Conservation (phyloP, 2,329 filamentous ascomycete species). For the Coniochaeta prunicola region DNA sequence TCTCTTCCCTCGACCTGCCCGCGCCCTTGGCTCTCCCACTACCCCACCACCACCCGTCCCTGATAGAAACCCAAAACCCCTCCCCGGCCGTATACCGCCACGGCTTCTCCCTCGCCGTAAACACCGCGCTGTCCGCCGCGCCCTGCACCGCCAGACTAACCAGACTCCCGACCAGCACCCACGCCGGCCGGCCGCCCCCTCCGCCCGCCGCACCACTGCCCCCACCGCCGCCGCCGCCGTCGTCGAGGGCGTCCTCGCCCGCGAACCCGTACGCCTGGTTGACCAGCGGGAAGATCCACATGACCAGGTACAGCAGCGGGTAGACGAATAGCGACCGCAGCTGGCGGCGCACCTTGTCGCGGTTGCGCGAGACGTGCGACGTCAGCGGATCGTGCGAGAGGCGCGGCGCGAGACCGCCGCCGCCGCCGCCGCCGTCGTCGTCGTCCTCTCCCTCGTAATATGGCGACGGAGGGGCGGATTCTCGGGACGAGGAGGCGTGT, state of each 20-base stretch:
- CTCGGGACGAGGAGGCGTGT: background rate
- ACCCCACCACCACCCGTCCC: constrained; percentile 12
- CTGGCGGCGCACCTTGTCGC: constrained; percentile 57
- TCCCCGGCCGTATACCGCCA: constrained; percentile 48
- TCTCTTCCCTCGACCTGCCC: constrained; percentile 46
- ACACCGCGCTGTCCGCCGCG: constrained; percentile 60
- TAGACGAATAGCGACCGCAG: constrained; percentile 70
- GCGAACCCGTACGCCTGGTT: constrained; percentile 55
- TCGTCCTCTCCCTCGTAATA: background rate
- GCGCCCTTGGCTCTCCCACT: constrained; percentile 10
- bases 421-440: background rate
- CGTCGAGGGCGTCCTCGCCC: constrained; percentile 8
- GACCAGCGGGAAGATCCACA: constrained; percentile 68
- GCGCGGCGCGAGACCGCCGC: background rate
- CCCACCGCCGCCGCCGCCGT: constrained; percentile 10
- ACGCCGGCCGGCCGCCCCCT: constrained; percentile 39
- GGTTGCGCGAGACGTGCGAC: constrained; percentile 24
- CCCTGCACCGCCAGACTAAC: constrained; percentile 59
- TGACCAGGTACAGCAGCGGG: constrained; percentile 61
- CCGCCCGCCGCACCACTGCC: too few species aligned
- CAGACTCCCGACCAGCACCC: constrained; percentile 45
- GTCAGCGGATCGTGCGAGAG: background rate
- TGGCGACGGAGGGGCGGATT: too few species aligned
- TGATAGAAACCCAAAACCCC: constrained; percentile 22
- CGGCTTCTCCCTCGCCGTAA: constrained; percentile 62